Evolutionary conservation across 1,139 yeast species (phyloP), one percentile per base, ranked within the genome.

Genomic region (Protomyces gravidus): DNA sequence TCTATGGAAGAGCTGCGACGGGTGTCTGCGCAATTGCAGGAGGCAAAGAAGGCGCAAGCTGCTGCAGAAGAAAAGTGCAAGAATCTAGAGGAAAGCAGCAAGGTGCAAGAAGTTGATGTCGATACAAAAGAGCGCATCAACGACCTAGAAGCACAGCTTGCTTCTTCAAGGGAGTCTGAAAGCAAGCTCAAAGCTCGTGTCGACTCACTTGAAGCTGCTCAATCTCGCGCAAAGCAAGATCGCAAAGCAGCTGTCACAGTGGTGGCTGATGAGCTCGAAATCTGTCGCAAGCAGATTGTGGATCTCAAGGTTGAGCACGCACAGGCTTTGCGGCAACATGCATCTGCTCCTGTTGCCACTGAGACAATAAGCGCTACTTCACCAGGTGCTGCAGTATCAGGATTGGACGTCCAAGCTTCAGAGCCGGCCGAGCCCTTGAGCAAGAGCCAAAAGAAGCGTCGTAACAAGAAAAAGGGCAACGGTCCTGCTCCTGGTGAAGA

Each of bases 1-100:
- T 74, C 82, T 63, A 79, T 76, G 65, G 75, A 72, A 9, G 88
- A 84, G 66, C 70, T 84, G 66, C 67, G 62, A 46, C 61, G 61
- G 50, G 64, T 49, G 33, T 26, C 30, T 13, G 28, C n/a, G 2
- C 48, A 23, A 15, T 11, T 50, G 21, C 15, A 17, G 36, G 28
- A 17, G 0, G 48, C 39, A 6, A 45, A 28, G 11, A 30, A 50
- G 23, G 39, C 48, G 13, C 47, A 27, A 17, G 19, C 7, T 13
- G 33, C 15, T 7, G 30, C 25, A 25, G 55, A 50, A 13, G 55
- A 39, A 13, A 11, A 25, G 23, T 17, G 28, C 42, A 42, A 25
- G 21, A 39, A 21, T 3, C n/a, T 21, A 5, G 55, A 50, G 39
- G 48, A 28, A 30, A 15, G 23, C 9, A 23, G 21, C 21, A 17